Evolutionary conservation across 495 filamentous ascomycete species (phyloP).

Genomic region (Tuber aestivum): DNA sequence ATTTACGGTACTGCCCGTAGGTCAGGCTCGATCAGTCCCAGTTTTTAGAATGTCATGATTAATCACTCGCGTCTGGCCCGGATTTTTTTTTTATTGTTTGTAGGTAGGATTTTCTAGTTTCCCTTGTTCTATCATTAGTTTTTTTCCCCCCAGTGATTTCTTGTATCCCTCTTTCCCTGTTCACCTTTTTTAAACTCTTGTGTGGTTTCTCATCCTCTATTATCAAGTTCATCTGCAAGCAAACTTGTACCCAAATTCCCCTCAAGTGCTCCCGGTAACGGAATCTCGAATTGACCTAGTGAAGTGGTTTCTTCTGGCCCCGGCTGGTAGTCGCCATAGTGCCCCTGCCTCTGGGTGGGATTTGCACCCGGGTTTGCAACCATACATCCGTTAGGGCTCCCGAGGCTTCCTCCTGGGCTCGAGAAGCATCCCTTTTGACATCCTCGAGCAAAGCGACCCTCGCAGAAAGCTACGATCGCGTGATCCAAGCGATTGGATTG

Average conservation of each 20-base stretch:
- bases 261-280: background rate
- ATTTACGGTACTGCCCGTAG: background rate
- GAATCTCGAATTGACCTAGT: background rate
- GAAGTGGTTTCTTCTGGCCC: background rate
- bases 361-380: background rate
- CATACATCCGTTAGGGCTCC: background rate
- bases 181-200: background rate
- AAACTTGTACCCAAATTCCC: background rate
- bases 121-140: background rate
- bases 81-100: background rate
- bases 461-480: background rate
- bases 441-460: background rate
- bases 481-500: background rate
- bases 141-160: background rate
- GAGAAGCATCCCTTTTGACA: background rate
- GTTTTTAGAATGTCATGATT: background rate
- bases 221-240: no score
- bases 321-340: background rate
- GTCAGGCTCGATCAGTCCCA: background rate
- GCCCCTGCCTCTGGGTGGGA: background rate
- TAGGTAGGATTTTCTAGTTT: background rate
- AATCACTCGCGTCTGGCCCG: background rate
- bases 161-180: background rate
- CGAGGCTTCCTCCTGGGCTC: background rate
- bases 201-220: background rate